Conservation (phyloP, 352 stramenopile species). For the Detonula confervacea region DNA sequence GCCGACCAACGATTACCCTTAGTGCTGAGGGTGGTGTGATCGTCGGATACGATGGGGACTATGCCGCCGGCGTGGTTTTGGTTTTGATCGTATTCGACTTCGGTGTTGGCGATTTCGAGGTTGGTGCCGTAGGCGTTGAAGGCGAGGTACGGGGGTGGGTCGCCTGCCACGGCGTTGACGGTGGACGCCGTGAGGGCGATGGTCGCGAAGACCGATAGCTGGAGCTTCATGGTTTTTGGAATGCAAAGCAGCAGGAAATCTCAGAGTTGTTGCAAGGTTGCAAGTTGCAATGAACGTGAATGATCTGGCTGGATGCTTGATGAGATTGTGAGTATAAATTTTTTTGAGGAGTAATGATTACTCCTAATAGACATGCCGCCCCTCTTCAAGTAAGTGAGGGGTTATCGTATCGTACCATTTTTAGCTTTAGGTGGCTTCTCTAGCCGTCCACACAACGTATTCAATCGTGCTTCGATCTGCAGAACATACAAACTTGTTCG, state of each 20-base stretch:
- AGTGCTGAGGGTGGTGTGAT: not conserved
- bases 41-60: not conserved
- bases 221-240: not conserved
- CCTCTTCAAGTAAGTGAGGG: too few relatives aligned
- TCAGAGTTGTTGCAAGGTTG: too few relatives aligned
- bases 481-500: too few relatives aligned
- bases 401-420: too few relatives aligned
- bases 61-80: not conserved
- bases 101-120: not conserved
- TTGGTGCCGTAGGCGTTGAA: slow-evolving; percentile 10
- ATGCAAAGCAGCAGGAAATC: too few relatives aligned
- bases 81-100: not conserved
- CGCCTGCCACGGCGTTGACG: not conserved
- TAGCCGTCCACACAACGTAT: too few relatives aligned
- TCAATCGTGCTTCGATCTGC: too few relatives aligned
- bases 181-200: not conserved
- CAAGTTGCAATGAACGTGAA: not conserved
- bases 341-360: too few relatives aligned
- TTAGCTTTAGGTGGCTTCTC: too few relatives aligned
- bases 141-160: not conserved
- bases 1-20: not conserved
- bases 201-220: not conserved
- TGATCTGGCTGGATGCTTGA: not conserved
- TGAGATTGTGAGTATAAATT: too few relatives aligned
- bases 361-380: too few relatives aligned